Percentiles rank a stretch among this genome's conserved stretches.
Evolutionary conservation across 441 rosid species (phyloP).

Genomic region (Populus trichocarpa): DNA sequence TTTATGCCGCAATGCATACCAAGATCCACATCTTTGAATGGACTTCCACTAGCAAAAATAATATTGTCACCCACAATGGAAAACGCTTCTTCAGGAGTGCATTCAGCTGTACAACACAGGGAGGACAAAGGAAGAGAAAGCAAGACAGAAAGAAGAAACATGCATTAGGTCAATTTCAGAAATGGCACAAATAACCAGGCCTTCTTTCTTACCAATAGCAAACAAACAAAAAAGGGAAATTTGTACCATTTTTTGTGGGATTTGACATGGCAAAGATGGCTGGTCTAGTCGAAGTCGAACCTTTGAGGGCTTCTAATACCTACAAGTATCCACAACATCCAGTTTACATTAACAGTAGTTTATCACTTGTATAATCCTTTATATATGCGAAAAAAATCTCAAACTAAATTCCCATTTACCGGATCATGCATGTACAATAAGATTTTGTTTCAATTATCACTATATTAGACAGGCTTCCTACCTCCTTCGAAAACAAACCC

Average conservation of each 20-base stretch:
- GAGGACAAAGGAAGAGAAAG: neutral
- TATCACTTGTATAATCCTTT: neutral
- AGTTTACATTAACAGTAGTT: conserved; percentile 3
- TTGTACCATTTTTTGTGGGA: conserved; percentile 89
- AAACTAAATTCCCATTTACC: conserved; percentile 2
- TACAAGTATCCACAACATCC: conserved; percentile 24
- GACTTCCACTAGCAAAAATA: conserved; percentile 98
- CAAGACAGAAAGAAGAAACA: neutral
- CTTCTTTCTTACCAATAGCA: neutral
- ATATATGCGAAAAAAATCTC: neutral
- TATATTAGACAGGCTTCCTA: conserved; percentile 26
- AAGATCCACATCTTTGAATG: conserved; percentile 80
- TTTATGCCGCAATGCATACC: conserved; percentile 46
- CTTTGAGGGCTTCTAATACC: conserved; percentile 95
- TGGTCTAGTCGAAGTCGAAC: conserved; percentile 95
- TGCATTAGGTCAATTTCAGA: conserved; percentile 5
- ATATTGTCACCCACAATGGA: conserved; percentile 86
- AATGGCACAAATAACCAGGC: neutral
- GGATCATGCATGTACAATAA: neutral
- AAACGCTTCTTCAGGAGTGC: conserved; percentile 96
- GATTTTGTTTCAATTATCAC: conserved; percentile 2
- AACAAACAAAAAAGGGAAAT: neutral
- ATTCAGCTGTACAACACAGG: conserved; percentile 63
- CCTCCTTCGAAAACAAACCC: conserved; percentile 96
- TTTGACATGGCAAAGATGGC: conserved; percentile 99